A percentile compares a stretch with the other conserved stretches of the same genome.
These are phyloP conservation scores for Sporobolus alterniflorus DNA, from an alignment of 202 grass and related monocot species.

Conservation along the genomic window DNA sequence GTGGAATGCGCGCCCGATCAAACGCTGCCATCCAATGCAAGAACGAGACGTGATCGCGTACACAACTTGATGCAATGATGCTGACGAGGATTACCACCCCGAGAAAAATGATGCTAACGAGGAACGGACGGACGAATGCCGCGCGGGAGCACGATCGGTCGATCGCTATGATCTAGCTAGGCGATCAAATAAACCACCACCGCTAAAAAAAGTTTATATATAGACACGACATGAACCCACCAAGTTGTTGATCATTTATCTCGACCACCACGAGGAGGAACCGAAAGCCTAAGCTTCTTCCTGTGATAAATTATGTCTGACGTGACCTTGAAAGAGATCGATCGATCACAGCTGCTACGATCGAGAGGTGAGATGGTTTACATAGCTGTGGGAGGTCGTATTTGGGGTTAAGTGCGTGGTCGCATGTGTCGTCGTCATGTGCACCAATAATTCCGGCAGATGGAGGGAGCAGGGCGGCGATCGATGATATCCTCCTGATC, in stretches of 20 bases:
- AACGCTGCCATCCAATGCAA: slow-evolving; percentile 18
- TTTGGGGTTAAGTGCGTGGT: slow-evolving; percentile 6
- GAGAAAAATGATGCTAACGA: not conserved
- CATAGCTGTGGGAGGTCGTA: not conserved
- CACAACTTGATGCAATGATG: slow-evolving; percentile 11
- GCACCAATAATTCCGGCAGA: slow-evolving; percentile 38
- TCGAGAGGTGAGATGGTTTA: slow-evolving; percentile 5
- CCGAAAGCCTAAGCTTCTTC: too few species aligned
- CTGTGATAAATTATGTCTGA: too few species aligned
- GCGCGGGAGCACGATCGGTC: not conserved
- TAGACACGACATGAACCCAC: not conserved
- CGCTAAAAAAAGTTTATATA: not conserved
- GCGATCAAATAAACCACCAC: not conserved
- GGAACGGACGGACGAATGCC: not conserved
- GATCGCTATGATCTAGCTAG: not conserved
- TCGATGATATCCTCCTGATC: too few species aligned
- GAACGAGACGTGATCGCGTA: slow-evolving; percentile 14
- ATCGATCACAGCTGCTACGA: not conserved
- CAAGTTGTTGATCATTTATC: not conserved
- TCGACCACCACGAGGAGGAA: too few species aligned
- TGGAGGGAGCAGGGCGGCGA: slow-evolving; percentile 1
- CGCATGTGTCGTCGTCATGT: slow-evolving; percentile 28
- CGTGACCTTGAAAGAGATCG: too few species aligned
- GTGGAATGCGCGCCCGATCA: not conserved
- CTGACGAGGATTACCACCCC: not conserved